Evolutionary conservation across 495 filamentous ascomycete genomes (phyloP).

Genomic region (Aspergillus panamensis): DNA sequence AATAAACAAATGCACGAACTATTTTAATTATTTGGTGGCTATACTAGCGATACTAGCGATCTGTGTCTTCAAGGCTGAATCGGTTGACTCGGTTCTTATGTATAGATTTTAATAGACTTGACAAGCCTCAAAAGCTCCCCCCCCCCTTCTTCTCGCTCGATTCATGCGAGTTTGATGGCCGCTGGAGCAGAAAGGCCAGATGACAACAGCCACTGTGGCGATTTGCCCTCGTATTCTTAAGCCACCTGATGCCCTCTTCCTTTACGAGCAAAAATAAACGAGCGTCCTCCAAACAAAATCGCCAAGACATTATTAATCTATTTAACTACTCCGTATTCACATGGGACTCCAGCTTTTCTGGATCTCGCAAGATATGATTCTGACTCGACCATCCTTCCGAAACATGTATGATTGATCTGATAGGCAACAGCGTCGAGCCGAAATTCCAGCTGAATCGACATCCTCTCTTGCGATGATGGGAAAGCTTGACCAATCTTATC

Average conservation of each 20-base stretch:
- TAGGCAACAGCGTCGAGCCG: neutral
- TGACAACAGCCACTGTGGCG: constrained; percentile 25
- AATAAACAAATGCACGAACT: too few relatives aligned
- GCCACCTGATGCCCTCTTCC: constrained; percentile 14
- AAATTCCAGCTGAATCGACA: neutral
- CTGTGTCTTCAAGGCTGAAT: neutral
- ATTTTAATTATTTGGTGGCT: too few relatives aligned
- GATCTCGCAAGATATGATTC: too few relatives aligned
- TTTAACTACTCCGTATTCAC: too few relatives aligned
- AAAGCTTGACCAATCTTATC: constrained; percentile 24
- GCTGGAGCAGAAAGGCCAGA: neutral
- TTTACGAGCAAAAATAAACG: constrained; percentile 15
- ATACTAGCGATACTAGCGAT: too few relatives aligned
- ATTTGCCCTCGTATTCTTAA: constrained; percentile 22
- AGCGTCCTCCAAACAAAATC: neutral
- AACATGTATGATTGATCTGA: neutral
- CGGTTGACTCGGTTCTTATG: neutral
- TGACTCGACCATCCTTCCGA: too few relatives aligned
- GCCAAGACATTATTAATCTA: neutral
- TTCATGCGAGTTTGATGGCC: too few relatives aligned
- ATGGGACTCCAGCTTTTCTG: neutral
- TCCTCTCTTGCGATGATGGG: neutral
- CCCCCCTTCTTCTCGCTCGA: too few relatives aligned
- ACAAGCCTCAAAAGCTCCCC: too few relatives aligned
- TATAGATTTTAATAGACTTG: too few relatives aligned